Percentiles rank a stretch among this genome's conserved stretches.
Evolutionary conservation across 768 basidiomycete species (phyloP).

Genomic region (Dictyophora rubrovolvata): DNA sequence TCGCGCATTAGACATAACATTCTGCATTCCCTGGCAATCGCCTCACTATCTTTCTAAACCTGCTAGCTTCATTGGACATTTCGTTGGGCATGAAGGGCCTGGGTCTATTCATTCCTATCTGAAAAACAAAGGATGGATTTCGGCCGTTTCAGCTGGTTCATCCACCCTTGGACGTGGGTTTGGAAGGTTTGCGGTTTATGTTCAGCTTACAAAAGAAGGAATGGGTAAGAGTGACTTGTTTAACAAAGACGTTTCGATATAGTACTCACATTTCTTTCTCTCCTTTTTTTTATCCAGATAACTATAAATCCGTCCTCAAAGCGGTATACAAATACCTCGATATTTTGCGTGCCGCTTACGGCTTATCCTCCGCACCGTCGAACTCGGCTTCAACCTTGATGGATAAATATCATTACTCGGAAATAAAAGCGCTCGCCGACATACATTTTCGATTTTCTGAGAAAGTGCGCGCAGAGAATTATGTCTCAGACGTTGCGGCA

Average conservation of each 20-base stretch:
- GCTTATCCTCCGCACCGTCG: neutral
- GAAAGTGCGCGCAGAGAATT: conserved; percentile 54
- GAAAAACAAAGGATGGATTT: conserved; percentile 36
- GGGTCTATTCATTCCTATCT: conserved; percentile 41
- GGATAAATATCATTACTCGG: conserved; percentile 24
- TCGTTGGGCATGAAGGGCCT: conserved; percentile 41
- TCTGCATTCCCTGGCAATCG: conserved; percentile 29
- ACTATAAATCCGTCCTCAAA: conserved; percentile 29
- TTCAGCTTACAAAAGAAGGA: conserved; percentile 39
- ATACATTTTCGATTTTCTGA: conserved; percentile 37
- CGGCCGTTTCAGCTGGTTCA: conserved; percentile 28
- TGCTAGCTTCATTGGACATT: conserved; percentile 32
- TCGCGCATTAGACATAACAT: conserved; percentile 27
- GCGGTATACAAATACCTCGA: conserved; percentile 29
- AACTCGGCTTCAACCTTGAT: neutral
- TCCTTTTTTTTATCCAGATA: conserved; percentile 21
- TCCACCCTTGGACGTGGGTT: conserved; percentile 26
- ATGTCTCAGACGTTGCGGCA: conserved; percentile 67
- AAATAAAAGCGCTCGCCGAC: conserved; percentile 30
- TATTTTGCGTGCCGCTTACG: conserved; percentile 9
- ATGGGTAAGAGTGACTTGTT: conserved; percentile 25
- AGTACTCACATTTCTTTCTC: neutral
- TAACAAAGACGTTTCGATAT: neutral
- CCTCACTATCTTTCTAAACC: conserved; percentile 31
- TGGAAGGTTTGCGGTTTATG: conserved; percentile 25